Base-by-base conservation (phyloP, 441 rosid genomes). In the Melastoma candidum region DNA sequence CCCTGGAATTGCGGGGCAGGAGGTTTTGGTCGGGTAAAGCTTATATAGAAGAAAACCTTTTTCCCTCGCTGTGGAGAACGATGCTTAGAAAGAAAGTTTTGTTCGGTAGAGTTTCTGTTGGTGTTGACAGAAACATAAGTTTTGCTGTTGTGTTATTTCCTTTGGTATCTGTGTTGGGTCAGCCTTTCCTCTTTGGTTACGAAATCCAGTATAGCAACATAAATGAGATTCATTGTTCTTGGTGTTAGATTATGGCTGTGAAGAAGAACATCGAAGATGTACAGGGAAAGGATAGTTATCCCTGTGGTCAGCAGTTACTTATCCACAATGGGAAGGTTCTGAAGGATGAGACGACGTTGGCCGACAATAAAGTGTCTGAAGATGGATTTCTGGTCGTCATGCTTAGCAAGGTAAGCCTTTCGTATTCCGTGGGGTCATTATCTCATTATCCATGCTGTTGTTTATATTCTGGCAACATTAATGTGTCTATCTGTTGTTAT, bases 301-400 rank as follows among this genome's bases (percentile, higher is more conserved):
- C 98, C 1, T 92, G 92, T 69, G 98, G 95, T n/a, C 95, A 85
- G 54, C 98, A 92, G 54, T 59, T 92, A 55, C 64, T 92, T 79
- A 88, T 92, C 76, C 97, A 92, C 60, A 88, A 92, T 67, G 98
- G 98, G 29, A 93, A 93, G 75, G 95, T 93, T 54, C 71, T 93
- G 85, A 88, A 93, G 71, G 98, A 92, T 53, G 98, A 92, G 69
- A 92, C 97, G 48, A 85, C 90, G 7, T 63, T 92, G 49, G 77
- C 77, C 3, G 92, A 85, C 46, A 93, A 83, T 46, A 84, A 89
- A 52, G 97, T 93, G 51, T 61, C 88, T 2, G 98, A 89, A 54
- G 96, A 89, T 71, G 98, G 97, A 26, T 93, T 93, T 68, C 89
- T 93, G 26, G 98, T 93, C 57, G 98, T 93, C 61, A 93, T 93